Evolutionary conservation across 2,329 filamentous ascomycete genomes (phyloP), one percentile per base, ranked within the genome.

Genomic region (Pseudocercospora macadamiae): DNA sequence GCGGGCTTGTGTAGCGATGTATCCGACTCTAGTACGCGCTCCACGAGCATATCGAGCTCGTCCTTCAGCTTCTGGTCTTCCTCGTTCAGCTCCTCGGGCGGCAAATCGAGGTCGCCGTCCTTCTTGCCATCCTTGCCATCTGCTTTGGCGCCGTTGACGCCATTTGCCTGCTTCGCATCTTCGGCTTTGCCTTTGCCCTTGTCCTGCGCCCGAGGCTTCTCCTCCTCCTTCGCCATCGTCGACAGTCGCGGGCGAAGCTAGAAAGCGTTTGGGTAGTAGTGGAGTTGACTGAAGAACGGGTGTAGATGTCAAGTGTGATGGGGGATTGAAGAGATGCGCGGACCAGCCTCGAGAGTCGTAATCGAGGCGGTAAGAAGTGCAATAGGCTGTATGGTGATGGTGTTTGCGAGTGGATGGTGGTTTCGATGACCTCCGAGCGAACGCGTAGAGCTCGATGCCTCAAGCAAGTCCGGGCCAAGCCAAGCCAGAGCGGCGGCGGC

Each of bases 21-120:
- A 78, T 97, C 90, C 66, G 89, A 83, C 80, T 97, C 95, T 76
- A 90, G 90, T 83, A 99, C 82, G 73, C 95, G 86, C 80, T 99
- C 95, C 7, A 97, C 93, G 53, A 99, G 86, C 93, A 97, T 96
- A 67, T 99, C 95, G 63, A 99, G 87, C 79, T 99, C 95, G 73
- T 85, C 93, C 83, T 99, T 99, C 73, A 99, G 86, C 81, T 97
- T 93, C 79, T 97, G 93, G 67, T 99, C 95, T 77, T 99, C 95
- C 72, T 99, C 95, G 72, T 85, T 99, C 68, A 99, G 88, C 79
- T 99, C 95, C 79, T 97, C 93, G 21, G 85, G 81, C 64, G 83
- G 76, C 55, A 82, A 79, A 62, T 88, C 88, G 60, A 90, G 89
- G 68, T 93, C 90, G 67, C 87, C 89, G 73, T 92, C 90, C 54